A percentile compares a stretch with the other conserved stretches of the same genome.
Evolutionary conservation across 2,329 filamentous ascomycete species (phyloP).

Genomic region (Fusarium buxicola): DNA sequence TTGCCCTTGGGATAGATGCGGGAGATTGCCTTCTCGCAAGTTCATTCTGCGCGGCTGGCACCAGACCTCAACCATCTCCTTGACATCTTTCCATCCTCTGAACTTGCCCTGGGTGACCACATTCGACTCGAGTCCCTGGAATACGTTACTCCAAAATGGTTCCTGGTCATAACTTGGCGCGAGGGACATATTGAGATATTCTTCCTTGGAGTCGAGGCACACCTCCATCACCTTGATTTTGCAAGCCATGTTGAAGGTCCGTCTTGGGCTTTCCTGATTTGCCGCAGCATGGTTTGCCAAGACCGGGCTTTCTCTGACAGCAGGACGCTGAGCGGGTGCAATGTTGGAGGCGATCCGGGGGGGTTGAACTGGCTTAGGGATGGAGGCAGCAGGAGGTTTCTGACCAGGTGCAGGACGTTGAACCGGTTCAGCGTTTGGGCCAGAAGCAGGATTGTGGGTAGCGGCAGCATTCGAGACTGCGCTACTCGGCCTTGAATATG

Average conservation of each 20-base stretch:
- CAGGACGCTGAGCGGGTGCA: neutral
- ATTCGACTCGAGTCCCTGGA: neutral
- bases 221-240: neutral
- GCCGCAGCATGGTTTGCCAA: neutral
- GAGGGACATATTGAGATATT: neutral
- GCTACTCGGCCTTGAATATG: neutral
- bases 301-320: neutral
- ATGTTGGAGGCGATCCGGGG: neutral
- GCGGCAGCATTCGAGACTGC: neutral
- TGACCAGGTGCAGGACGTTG: neutral
- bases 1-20: neutral
- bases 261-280: accelerated
- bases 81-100: neutral
- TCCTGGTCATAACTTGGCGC: neutral
- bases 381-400: neutral
- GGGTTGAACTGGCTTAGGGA: too few species aligned
- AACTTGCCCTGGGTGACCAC: neutral
- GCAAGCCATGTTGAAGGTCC: accelerated
- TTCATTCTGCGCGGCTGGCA: conserved; percentile 1
- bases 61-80: conserved; percentile 12
- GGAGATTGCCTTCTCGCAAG: conserved; percentile 10
- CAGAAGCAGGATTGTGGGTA: neutral
- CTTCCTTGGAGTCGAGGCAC: neutral
- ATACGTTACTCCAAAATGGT: neutral
- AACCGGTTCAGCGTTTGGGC: neutral